Evolutionary conservation across 2,329 filamentous ascomycete species (phyloP).

Genomic region (Fusarium longipes): DNA sequence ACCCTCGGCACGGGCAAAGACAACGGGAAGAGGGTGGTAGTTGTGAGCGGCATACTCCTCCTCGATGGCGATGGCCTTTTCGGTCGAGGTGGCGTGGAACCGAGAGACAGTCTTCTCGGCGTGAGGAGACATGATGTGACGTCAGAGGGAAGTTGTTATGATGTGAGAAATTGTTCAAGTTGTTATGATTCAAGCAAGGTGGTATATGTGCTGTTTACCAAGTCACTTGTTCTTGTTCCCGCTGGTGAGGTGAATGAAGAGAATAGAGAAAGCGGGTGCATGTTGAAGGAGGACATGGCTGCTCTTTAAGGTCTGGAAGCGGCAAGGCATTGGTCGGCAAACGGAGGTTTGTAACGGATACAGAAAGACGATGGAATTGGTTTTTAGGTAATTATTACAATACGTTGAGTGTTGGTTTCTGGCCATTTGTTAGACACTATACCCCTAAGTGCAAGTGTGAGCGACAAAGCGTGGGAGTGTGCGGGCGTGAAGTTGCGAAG

Average conservation of each 20-base stretch:
- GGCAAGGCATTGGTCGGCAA: conserved; percentile 23
- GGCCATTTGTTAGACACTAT: conserved; percentile 54
- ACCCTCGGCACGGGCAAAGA: conserved; percentile 87
- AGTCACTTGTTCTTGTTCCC: not conserved
- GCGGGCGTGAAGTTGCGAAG: conserved; percentile 33
- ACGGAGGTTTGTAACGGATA: conserved; percentile 28
- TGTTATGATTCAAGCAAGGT: not conserved
- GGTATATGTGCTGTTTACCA: not conserved
- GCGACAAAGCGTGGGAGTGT: conserved; percentile 47
- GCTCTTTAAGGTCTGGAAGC: conserved; percentile 40
- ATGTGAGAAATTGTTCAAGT: conserved; percentile 3
- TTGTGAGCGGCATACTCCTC: conserved; percentile 93
- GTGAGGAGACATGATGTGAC: conserved; percentile 66
- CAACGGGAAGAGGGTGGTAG: conserved; percentile 96
- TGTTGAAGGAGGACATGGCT: conserved; percentile 14
- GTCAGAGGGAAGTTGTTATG: conserved; percentile 5
- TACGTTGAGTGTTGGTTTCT: conserved; percentile 10
- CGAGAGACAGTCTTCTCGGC: conserved; percentile 58
- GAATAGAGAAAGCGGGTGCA: not conserved
- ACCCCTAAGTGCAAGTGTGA: conserved; percentile 69
- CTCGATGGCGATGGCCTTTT: conserved; percentile 83
- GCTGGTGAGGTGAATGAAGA: conserved; percentile 11
- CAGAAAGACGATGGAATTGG: conserved; percentile 3
- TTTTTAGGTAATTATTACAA: conserved; percentile 48
- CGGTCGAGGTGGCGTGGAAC: conserved; percentile 82